Base-by-base conservation (phyloP, 2,329 filamentous ascomycete genomes). In the Chaetomiaceae sp. region DNA sequence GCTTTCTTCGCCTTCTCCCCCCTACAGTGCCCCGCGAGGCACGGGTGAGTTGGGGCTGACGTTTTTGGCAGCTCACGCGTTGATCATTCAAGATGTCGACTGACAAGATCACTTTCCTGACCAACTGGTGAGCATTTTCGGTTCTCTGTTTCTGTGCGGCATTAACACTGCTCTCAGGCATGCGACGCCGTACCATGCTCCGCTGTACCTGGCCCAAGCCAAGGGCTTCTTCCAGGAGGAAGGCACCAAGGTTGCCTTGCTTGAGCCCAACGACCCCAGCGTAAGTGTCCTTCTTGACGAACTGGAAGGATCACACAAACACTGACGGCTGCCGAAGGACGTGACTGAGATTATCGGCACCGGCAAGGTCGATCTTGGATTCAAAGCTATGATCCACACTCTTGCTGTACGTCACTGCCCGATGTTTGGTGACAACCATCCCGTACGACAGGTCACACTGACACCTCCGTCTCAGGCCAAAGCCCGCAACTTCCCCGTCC, bases 361-460 rank as follows among this genome's bases (percentile, higher is more conserved):
- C 49, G 83, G 82, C 55, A 89, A 88, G 64, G 82, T 88, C 44
- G 85, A 89, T 63, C 79, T 89, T 63, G 86, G 86, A 39, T 89
- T 87, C 77, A 90, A 89, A 69, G 86, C 86, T 58, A 89, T 90
- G 86, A 90, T 90, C 59, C 86, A 90, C 64, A 89, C 86, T 8
- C 77, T 90, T 53, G 86, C 85, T 50, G 82, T 84, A 69, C 55
- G 54, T 46, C 14, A 41, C 23, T 31, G 17, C 30, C 13, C 20
- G 33, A 21, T 44, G 14, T 13, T n/a, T 9, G 5, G 10, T 17
- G 20, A 10, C 7, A 4, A 14, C n/a, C 16, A 5, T n/a, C 25
- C 6, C 6, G 25, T 2, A 2, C 10, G 25, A n/a, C n/a, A n/a
- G n/a, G n/a, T n/a, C n/a, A n/a, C n/a, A n/a, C 43, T 44, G 19